These are phyloP conservation scores for Lepidopterella palustris DNA, from an alignment of 495 filamentous ascomycete genomes.

Conservation along the genomic window DNA sequence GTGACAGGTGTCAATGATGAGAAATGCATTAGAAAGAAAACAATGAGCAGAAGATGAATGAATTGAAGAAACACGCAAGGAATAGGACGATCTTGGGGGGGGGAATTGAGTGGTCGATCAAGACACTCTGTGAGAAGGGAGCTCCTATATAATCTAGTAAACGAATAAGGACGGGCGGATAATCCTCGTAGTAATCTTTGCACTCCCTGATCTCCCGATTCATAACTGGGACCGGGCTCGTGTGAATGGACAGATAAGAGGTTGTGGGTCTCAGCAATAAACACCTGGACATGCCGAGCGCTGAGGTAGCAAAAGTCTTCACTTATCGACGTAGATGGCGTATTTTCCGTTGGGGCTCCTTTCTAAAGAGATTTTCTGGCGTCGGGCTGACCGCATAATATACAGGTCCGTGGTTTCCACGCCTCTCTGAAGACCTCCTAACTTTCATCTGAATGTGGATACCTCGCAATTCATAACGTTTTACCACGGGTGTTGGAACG, in stretches of 20 bases:
- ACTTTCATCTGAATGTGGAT: background rate
- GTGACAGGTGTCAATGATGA: background rate
- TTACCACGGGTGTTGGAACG: background rate
- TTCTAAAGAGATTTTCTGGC: no score
- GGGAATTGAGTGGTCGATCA: no score
- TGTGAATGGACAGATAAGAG: constrained; percentile 2
- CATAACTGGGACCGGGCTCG: background rate
- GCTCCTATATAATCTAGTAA: no score
- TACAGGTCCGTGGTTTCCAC: background rate
- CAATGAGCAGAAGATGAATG: background rate
- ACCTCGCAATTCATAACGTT: background rate
- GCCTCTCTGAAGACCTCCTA: background rate
- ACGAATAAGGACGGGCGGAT: background rate
- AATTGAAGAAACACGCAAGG: background rate
- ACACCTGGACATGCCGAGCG: background rate
- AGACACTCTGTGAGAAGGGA: no score
- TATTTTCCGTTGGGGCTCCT: background rate
- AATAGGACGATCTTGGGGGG: background rate
- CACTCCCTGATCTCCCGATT: background rate
- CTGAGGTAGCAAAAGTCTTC: background rate
- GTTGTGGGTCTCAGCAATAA: background rate
- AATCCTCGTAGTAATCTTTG: background rate
- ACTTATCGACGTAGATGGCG: background rate
- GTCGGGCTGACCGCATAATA: background rate
- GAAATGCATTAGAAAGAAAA: background rate